These are phyloP conservation scores for Russula foetens DNA, from an alignment of 768 basidiomycete genomes.

Conservation along the genomic window DNA sequence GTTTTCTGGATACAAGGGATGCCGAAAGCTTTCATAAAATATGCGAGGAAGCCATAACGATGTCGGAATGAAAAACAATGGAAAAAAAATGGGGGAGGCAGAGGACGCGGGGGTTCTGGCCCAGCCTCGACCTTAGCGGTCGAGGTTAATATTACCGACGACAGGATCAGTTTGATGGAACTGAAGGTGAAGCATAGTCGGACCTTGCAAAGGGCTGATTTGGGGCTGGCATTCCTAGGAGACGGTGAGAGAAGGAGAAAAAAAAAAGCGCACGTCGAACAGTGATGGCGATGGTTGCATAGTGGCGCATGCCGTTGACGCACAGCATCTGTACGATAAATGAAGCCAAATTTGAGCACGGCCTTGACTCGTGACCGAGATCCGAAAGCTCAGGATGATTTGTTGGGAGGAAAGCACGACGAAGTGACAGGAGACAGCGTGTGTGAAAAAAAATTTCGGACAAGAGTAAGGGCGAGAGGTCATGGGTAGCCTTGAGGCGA, in stretches of 20 bases:
- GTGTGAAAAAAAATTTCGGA: background rate
- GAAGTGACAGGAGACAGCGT: background rate
- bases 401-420: background rate
- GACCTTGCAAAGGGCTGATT: background rate
- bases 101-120: too few species aligned
- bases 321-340: background rate
- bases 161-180: background rate
- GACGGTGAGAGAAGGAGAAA: too few species aligned
- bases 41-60: background rate
- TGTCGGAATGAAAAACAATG: too few species aligned
- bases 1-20: slow-evolving; percentile 5
- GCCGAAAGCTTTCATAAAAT: slow-evolving; percentile 1
- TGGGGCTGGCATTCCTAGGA: background rate
- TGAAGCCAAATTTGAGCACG: background rate
- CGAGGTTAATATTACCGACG: background rate
- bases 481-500: too few species aligned
- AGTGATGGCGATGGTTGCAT: background rate
- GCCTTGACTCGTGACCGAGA: background rate
- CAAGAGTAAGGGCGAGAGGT: too few species aligned
- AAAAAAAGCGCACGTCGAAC: too few species aligned
- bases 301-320: slow-evolving; percentile 3
- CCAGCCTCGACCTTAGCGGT: too few species aligned
- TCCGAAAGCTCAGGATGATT: slow-evolving; percentile 12
- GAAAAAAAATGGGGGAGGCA: too few species aligned
- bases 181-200: background rate